Conservation (phyloP, 768 basidiomycete species). For the Pulveroboletus frians region DNA sequence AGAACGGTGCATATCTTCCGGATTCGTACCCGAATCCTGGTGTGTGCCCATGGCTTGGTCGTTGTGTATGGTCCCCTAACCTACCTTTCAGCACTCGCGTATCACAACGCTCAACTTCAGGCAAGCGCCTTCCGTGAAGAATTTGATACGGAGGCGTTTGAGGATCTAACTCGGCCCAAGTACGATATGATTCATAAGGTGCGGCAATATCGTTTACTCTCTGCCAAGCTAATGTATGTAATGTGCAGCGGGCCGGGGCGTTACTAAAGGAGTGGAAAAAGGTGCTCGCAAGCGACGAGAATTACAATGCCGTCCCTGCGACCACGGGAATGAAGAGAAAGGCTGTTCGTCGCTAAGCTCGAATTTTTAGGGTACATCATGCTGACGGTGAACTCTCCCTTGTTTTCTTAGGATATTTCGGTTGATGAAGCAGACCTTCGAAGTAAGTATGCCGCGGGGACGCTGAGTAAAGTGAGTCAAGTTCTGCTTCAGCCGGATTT, state of each 20-base stretch:
- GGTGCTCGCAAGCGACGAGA: conserved; percentile 55
- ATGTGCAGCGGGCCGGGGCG: conserved; percentile 56
- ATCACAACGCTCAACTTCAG: conserved; percentile 85
- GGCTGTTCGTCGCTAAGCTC: conserved; percentile 42
- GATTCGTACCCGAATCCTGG: conserved; percentile 90
- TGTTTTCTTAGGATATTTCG: conserved; percentile 45
- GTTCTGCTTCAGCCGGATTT: neutral
- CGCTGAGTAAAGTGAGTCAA: conserved; percentile 57
- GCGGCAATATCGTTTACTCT: conserved; percentile 5
- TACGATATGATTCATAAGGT: conserved; percentile 78
- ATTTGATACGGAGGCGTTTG: conserved; percentile 70
- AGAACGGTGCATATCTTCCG: conserved; percentile 78
- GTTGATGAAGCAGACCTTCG: conserved; percentile 72
- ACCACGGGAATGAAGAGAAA: conserved; percentile 64
- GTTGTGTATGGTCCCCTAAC: neutral
- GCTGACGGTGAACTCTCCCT: neutral
- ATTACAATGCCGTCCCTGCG: conserved; percentile 48
- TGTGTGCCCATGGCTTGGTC: conserved; percentile 32
- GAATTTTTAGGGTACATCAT: neutral
- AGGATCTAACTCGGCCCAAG: conserved; percentile 80
- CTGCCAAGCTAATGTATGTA: neutral
- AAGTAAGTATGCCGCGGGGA: conserved; percentile 55
- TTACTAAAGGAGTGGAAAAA: conserved; percentile 70
- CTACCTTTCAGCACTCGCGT: conserved; percentile 49
- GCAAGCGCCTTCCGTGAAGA: conserved; percentile 91